Base-by-base conservation (phyloP, 441 rosid genomes). In the Melastoma candidum region DNA sequence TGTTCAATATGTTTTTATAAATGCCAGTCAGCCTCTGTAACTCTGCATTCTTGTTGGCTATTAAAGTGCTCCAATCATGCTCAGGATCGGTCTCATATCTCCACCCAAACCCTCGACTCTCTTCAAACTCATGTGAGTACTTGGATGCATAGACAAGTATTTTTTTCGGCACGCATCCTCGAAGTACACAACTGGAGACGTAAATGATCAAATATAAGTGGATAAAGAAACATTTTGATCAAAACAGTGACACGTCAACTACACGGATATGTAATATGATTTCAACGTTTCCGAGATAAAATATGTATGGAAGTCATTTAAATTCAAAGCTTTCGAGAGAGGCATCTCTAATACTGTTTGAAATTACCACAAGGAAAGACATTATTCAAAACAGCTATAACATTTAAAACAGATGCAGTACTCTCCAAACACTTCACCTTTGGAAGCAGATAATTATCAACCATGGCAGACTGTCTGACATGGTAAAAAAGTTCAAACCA, bases 121-220 rank as follows among this genome's bases (percentile, higher is more conserved):
- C 95, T 47, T 90, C 97, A 59, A 87, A 87, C 65, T 90, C 97
- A 57, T 90, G 95, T 64, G 73, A 59, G 64, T 72, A 90, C 70
- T 87, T 90, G 29, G 97, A 86, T 11, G 95, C 76, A n/a, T 82
- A 90, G 32, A 87, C 97, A 26, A 90, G 80, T 57, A 90, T 57
- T 60, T 90, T 90, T 83, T 90, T 87, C 13, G 97, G 97, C 10
- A 90, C 90, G 60, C 97, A 90, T 65, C 97, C 96, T 52, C 97
- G 82, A 12, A 90, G 80, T 0, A 90, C 92, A 74, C 97, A 90
- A 55, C 95, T 87, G 71, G 55, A 10, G 57, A 39, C 17, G 29
- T 13, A 22, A 49, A 60, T 29, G n/a, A 32, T 52, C 27, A 60
- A 49, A 24, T 50, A 29, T 12, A 26, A 9, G 11, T 8, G 44